A percentile compares a stretch with the other conserved stretches of the same genome.
phyloP scores from a whole-genome alignment of 441 rosid genomes.

The Euphorbia corollata region DNA sequence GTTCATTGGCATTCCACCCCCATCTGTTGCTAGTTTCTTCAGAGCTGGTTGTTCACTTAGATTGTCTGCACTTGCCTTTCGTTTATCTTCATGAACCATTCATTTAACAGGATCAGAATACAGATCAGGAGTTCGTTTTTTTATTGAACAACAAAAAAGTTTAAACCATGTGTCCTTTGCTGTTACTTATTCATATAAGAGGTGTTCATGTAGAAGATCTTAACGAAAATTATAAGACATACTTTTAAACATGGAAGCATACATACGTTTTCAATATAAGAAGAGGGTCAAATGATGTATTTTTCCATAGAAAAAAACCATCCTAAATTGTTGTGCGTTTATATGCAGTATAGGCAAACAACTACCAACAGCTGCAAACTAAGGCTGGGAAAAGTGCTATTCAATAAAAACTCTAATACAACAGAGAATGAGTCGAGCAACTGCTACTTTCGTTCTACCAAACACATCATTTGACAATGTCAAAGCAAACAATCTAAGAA shows the following conservation, averaged over 20 bases:
- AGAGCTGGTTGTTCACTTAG: slow-evolving; percentile 42
- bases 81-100: slow-evolving; percentile 39
- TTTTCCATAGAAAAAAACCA: not conserved
- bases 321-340: not conserved
- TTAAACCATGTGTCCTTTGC: not conserved
- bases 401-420: not conserved
- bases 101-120: not conserved
- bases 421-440: not conserved
- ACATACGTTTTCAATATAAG: not conserved
- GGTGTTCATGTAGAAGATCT: not conserved
- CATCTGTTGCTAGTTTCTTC: slow-evolving; percentile 48
- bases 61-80: slow-evolving; percentile 44
- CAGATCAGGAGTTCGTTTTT: not conserved
- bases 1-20: slow-evolving; percentile 35
- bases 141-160: not conserved
- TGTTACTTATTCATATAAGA: not conserved
- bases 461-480: not conserved
- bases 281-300: not conserved
- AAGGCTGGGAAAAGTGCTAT: not conserved
- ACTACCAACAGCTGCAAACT: not conserved
- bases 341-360: not conserved
- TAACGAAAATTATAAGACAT: not conserved
- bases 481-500: not conserved
- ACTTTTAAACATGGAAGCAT: not conserved
- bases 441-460: not conserved